phyloP scores from a whole-genome alignment of 305 asterid species.

The Stenogyne calaminthoides region DNA sequence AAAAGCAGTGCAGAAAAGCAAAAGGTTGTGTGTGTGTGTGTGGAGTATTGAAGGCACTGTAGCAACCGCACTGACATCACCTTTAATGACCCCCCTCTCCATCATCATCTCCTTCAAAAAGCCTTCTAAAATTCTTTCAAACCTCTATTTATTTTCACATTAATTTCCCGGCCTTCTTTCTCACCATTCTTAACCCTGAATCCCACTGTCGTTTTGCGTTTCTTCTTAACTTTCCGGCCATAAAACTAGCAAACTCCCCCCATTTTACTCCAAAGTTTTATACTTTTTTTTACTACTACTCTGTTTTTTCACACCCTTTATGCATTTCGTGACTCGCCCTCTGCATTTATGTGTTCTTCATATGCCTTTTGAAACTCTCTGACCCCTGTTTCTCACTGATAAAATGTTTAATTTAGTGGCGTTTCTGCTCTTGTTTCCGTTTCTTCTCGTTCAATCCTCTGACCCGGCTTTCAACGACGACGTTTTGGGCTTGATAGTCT shows the following conservation, averaged over 20 bases:
- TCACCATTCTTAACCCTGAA: slow-evolving; percentile 17
- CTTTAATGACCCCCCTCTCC: slow-evolving; percentile 52
- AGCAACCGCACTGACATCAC: slow-evolving; percentile 47
- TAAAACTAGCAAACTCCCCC: slow-evolving; percentile 7
- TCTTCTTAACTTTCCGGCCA: slow-evolving; percentile 11
- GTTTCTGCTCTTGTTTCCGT: slow-evolving; percentile 31
- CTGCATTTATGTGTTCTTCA: not conserved
- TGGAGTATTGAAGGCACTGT: slow-evolving; percentile 41
- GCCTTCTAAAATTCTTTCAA: slow-evolving; percentile 27
- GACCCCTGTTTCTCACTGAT: not conserved
- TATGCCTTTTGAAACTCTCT: not conserved
- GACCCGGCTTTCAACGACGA: slow-evolving; percentile 79
- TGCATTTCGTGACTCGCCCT: not conserved
- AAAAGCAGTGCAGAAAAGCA: slow-evolving; percentile 28
- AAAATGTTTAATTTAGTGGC: slow-evolving; percentile 35
- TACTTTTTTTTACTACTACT: not conserved
- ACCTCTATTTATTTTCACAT: slow-evolving; percentile 26
- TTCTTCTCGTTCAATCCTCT: slow-evolving; percentile 35
- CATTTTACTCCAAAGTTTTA: not conserved
- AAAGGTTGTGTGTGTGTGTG: slow-evolving; percentile 18
- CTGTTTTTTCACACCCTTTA: not conserved
- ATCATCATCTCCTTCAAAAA: slow-evolving; percentile 2
- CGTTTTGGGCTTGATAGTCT: slow-evolving; percentile 77
- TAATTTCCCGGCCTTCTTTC: too few species aligned
- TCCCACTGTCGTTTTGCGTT: slow-evolving; percentile 3